Base-by-base conservation (phyloP, 75 land plant species). In the Pseudotsuga menziesii region DNA sequence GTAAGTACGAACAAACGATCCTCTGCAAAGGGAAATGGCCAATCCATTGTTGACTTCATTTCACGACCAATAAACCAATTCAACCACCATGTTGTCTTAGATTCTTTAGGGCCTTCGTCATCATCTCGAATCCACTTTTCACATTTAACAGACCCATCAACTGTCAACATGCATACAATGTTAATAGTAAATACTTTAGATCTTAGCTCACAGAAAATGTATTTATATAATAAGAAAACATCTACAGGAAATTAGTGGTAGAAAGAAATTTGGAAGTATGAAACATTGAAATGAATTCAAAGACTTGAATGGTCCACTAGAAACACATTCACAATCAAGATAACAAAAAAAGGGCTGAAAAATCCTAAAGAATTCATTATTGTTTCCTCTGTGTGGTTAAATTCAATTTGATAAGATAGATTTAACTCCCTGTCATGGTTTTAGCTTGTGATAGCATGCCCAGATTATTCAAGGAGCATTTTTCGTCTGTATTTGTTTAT, bases 81-180 rank as follows among this genome's bases (percentile, higher is more conserved):
- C n/a, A n/a, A n/a, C n/a, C n/a, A n/a, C n/a, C n/a, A n/a, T n/a
- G n/a, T n/a, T n/a, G n/a, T n/a, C n/a, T n/a, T n/a, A n/a, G n/a
- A n/a, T n/a, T n/a, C n/a, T n/a, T n/a, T n/a, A n/a, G n/a, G n/a
- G n/a, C n/a, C n/a, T n/a, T n/a, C n/a, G n/a, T n/a, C n/a, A n/a
- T n/a, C n/a, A n/a, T n/a, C n/a, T n/a, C n/a, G n/a, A n/a, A n/a
- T n/a, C n/a, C n/a, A n/a, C n/a, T n/a, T n/a, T n/a, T n/a, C n/a
- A n/a, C n/a, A n/a, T n/a, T n/a, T n/a, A n/a, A n/a, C n/a, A n/a
- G n/a, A n/a, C n/a, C n/a, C n/a, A n/a, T n/a, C 92, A 78, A 91
- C 92, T 91, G 78, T 12, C 58, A 57, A 78, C 56, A 78, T 61
- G 19, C 14, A 57, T 27, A 83, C 32, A 66, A 59, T 41, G 77